Base-by-base conservation (phyloP, 345 rosid genomes). In the Turnera subulata region DNA sequence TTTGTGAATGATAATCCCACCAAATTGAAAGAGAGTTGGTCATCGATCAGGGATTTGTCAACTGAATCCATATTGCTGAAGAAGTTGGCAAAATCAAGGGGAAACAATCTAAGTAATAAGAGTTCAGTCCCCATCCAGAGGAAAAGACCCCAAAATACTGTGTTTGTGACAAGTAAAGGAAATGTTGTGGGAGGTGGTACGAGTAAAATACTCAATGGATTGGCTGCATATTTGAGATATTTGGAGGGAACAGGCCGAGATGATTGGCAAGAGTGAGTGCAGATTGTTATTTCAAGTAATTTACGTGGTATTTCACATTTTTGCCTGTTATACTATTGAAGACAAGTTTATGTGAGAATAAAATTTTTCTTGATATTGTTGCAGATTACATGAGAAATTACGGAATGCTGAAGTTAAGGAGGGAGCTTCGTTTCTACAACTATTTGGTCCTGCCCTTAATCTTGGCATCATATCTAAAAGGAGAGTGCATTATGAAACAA, bases 221-320 rank as follows among this genome's bases (percentile, higher is more conserved):
- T 88, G 68, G 85, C 86, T 65, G 94, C 85, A 26, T 91, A 88
- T 76, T 72, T 85, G 81, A 81, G 94, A 74, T 88, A 88, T 63
- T 73, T 77, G 74, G 90, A 91, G 77, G 98, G 96, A 64, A 88
- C 98, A 56, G 74, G 80, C 58, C 85, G 86, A 51, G 89, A 72
- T 67, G 86, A 88, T 59, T 91, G 91, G 91, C 88, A 79, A 82
- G 98, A 85, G 98, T 91, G 88, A 32, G 96, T 80, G 67, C 55
- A 39, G 29, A 25, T 59, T 42, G 11, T 50, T 58, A 53, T 38
- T 60, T 32, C 46, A 38, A 42, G 62, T 25, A 22, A 25, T 62
- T 21, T 43, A 52, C 23, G 39, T 11, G 11, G 39, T 35, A 35
- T 18, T 15, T 44, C 18, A 32, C 48, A 53, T 45, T 0, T 35